Evolutionary conservation across 1,139 yeast species (phyloP).

Genomic region (Suhomyces chickasaworum): DNA sequence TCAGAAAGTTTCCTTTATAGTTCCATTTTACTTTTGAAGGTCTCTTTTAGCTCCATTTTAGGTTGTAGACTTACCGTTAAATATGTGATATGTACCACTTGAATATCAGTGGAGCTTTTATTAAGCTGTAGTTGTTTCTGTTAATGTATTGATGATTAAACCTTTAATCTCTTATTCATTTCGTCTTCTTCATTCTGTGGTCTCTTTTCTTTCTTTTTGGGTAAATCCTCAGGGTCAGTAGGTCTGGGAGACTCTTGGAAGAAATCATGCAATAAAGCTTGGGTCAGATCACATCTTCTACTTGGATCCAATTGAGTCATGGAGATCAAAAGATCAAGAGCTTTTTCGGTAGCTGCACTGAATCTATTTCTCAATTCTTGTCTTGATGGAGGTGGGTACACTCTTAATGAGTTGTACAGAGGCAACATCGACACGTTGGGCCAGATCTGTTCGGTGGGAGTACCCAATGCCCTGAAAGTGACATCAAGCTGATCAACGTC

Average conservation of each 20-base stretch:
- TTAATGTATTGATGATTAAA: conserved; percentile 1
- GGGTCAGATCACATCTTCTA: conserved; percentile 64
- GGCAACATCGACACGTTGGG: conserved; percentile 85
- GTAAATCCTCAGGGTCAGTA: conserved; percentile 69
- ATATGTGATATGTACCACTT: no score
- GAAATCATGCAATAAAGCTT: conserved; percentile 67
- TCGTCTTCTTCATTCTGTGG: conserved; percentile 22
- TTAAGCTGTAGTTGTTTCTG: no score
- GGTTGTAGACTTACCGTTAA: no score
- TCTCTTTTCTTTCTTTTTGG: conserved; percentile 44
- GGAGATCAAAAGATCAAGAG: conserved; percentile 71
- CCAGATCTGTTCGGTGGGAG: conserved; percentile 93
- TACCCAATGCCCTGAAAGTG: conserved; percentile 91
- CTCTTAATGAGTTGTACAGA: conserved; percentile 65
- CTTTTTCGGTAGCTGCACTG: conserved; percentile 88
- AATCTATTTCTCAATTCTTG: conserved; percentile 81
- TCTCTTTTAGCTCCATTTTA: no score
- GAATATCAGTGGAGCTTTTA: no score
- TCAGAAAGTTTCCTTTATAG: no score
- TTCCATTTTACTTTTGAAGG: no score
- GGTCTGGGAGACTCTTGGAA: conserved; percentile 78
- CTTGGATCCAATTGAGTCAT: conserved; percentile 82
- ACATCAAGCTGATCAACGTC: conserved; percentile 88
- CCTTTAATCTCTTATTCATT: conserved; percentile 12
- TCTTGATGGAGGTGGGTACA: conserved; percentile 83